Evolutionary conservation across 495 filamentous ascomycete genomes (phyloP).

Genomic region (Talaromyces proteolyticus): DNA sequence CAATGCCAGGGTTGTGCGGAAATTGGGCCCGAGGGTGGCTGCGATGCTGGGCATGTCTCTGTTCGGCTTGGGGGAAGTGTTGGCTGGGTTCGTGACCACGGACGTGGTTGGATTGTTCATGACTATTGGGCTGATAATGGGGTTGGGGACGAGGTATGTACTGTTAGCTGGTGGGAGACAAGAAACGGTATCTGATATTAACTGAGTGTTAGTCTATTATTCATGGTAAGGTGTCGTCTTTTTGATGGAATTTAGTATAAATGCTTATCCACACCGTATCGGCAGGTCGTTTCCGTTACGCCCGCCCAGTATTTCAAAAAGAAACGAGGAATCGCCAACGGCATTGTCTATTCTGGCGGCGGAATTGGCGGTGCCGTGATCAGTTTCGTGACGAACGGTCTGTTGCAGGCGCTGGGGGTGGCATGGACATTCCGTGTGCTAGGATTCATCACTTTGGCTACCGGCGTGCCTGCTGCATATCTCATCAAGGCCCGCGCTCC

Average conservation of each 20-base stretch:
- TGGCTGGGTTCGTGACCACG: slow-evolving; percentile 40
- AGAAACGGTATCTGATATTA: neutral
- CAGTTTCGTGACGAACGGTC: slow-evolving; percentile 40
- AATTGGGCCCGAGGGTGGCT: slow-evolving; percentile 37
- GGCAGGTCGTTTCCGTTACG: slow-evolving; percentile 33
- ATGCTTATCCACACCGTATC: neutral
- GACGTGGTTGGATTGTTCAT: slow-evolving; percentile 49
- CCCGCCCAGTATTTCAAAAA: slow-evolving; percentile 51
- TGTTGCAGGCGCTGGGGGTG: slow-evolving; percentile 38
- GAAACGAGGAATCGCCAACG: slow-evolving; percentile 51
- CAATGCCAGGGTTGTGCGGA: slow-evolving; percentile 42
- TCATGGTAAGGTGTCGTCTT: slow-evolving; percentile 18
- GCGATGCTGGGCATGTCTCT: slow-evolving; percentile 39
- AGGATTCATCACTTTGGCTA: slow-evolving; percentile 37
- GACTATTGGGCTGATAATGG: slow-evolving; percentile 49
- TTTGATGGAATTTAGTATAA: slow-evolving; percentile 2
- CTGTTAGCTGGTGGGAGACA: neutral
- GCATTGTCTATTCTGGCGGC: slow-evolving; percentile 47
- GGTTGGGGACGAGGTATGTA: slow-evolving; percentile 42
- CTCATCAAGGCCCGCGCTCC: slow-evolving; percentile 48
- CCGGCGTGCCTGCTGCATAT: slow-evolving; percentile 51
- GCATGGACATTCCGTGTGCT: slow-evolving; percentile 51
- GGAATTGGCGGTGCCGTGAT: slow-evolving; percentile 48
- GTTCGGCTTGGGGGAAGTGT: slow-evolving; percentile 40
- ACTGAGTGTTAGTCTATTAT: slow-evolving; percentile 12